Evolutionary conservation across 805 yeast species (phyloP).

Genomic region (Saccharomycopsis schoenii): DNA sequence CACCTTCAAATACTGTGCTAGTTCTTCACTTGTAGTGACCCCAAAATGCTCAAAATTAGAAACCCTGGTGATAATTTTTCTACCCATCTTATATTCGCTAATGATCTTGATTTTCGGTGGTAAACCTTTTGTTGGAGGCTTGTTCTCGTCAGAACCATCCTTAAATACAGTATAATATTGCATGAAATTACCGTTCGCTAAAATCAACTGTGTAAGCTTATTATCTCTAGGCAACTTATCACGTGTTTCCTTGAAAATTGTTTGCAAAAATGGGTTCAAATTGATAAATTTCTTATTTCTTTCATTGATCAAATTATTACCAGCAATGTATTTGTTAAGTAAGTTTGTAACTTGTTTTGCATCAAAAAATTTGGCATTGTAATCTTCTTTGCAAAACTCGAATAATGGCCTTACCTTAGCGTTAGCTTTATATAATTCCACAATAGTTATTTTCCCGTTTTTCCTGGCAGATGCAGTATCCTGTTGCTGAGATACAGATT

Average conservation of each 20-base stretch:
- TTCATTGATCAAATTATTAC: slow-evolving; percentile 39
- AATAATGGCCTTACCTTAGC: slow-evolving; percentile 38
- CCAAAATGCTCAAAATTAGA: slow-evolving; percentile 58
- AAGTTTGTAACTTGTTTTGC: slow-evolving; percentile 43
- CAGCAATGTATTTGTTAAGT: slow-evolving; percentile 46
- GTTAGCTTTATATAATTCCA: slow-evolving; percentile 49
- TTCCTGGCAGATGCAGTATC: slow-evolving; percentile 20
- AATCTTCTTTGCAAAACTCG: slow-evolving; percentile 31
- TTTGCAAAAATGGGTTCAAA: slow-evolving; percentile 35
- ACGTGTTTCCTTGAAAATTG: not conserved
- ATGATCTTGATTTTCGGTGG: slow-evolving; percentile 57
- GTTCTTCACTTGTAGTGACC: slow-evolving; percentile 45
- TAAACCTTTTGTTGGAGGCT: slow-evolving; percentile 45
- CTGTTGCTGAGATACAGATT: not conserved
- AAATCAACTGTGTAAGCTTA: slow-evolving; percentile 33
- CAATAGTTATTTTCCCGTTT: slow-evolving; percentile 23
- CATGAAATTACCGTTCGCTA: slow-evolving; percentile 33
- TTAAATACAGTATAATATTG: slow-evolving; percentile 40
- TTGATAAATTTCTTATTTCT: slow-evolving; percentile 44
- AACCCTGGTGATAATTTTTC: slow-evolving; percentile 69
- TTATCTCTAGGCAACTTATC: slow-evolving; percentile 22
- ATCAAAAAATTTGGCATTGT: slow-evolving; percentile 35
- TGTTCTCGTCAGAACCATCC: slow-evolving; percentile 31
- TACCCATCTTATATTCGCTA: slow-evolving; percentile 71
- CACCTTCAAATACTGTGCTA: slow-evolving; percentile 61